These are phyloP conservation scores for Vitis vinifera DNA, from an alignment of 164 flowering plant genomes.

Conservation along the genomic window DNA sequence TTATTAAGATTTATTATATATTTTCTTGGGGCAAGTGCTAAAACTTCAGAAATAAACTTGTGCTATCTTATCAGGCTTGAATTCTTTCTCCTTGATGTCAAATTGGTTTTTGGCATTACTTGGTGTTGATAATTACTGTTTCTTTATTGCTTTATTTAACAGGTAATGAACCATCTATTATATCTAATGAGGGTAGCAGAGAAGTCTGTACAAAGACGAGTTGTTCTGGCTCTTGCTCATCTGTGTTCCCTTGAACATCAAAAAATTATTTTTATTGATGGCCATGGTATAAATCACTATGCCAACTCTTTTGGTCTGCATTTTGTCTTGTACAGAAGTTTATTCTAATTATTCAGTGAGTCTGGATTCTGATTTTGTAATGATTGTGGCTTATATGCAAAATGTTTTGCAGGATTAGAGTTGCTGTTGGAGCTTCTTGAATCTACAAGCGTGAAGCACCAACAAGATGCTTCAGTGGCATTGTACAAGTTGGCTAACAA, in stretches of 20 bases:
- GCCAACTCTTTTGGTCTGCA: neutral
- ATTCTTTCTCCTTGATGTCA: too few relatives aligned
- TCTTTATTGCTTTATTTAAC: neutral
- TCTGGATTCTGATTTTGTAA: neutral
- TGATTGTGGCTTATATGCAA: neutral
- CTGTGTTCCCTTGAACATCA: conserved; percentile 53
- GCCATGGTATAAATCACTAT: conserved; percentile 41
- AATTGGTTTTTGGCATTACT: too few relatives aligned
- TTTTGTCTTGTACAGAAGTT: neutral
- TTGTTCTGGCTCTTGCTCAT: conserved; percentile 68
- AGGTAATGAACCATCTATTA: conserved; percentile 61
- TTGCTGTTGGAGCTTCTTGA: conserved; percentile 60
- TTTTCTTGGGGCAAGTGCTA: too few relatives aligned
- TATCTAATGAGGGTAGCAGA: conserved; percentile 57
- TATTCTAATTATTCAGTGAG: neutral
- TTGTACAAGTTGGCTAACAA: conserved; percentile 57
- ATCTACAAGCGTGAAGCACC: conserved; percentile 47
- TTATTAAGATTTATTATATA: too few relatives aligned
- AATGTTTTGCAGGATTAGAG: conserved; percentile 45
- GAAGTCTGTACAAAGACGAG: conserved; percentile 47
- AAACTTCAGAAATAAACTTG: too few relatives aligned
- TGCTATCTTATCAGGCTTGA: too few relatives aligned
- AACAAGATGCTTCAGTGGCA: conserved; percentile 57
- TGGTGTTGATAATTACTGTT: neutral
- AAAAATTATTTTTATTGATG: conserved; percentile 56